These are phyloP conservation scores for Dissoconium aciculare DNA, from an alignment of 2,329 filamentous ascomycete species.

Conservation along the genomic window DNA sequence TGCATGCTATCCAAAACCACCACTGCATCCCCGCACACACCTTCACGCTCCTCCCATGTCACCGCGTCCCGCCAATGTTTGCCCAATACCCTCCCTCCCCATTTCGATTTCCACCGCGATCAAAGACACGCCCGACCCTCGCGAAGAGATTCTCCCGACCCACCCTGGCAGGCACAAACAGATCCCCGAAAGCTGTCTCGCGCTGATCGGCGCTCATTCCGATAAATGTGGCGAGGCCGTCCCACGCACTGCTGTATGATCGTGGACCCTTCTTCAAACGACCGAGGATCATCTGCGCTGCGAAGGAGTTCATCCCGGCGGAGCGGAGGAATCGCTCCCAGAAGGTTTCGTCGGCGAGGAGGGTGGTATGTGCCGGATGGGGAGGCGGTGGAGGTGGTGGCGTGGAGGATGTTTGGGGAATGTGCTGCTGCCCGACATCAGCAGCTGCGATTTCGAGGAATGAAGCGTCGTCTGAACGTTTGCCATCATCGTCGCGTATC, in stretches of 20 bases:
- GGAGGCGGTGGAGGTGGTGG: too few relatives aligned
- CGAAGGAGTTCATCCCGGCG: constrained; percentile 55
- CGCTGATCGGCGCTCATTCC: constrained; percentile 40
- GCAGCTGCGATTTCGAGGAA: constrained; percentile 3
- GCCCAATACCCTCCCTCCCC: too few relatives aligned
- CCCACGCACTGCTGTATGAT: constrained; percentile 14
- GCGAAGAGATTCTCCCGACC: constrained; percentile 32
- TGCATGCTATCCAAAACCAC: too few relatives aligned
- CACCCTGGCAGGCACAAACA: constrained; percentile 38
- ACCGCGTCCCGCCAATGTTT: constrained; percentile 34
- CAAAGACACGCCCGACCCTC: constrained; percentile 14
- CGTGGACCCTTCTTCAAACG: constrained; percentile 21
- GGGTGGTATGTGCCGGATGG: too few relatives aligned
- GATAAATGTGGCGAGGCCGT: constrained; percentile 41
- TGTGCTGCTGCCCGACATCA: too few relatives aligned
- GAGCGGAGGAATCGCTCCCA: constrained; percentile 55
- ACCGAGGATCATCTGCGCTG: constrained; percentile 49
- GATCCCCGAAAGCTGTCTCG: constrained; percentile 32
- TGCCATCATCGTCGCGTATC: too few relatives aligned
- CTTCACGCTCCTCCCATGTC: not conserved
- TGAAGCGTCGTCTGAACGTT: too few relatives aligned
- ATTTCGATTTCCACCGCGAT: too few relatives aligned
- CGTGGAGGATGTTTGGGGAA: too few relatives aligned
- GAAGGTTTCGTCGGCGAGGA: constrained; percentile 39
- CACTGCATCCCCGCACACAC: too few relatives aligned